Conservation (phyloP, 805 yeast genomes). For the Debaryomyces castellii region DNA sequence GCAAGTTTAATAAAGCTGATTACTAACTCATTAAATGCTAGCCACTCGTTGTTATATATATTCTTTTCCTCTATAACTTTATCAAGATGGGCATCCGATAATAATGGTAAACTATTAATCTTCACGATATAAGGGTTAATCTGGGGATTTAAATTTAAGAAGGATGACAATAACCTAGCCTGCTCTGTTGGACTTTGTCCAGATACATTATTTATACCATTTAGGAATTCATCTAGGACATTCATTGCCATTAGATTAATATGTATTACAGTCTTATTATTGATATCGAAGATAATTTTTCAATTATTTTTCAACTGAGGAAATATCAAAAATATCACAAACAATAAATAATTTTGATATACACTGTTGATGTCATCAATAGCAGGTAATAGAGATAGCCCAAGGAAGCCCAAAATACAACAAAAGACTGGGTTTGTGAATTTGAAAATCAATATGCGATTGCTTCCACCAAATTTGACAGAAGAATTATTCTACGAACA, state of each 20-base stretch:
- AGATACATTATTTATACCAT: slow-evolving; percentile 31
- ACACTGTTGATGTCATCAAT: slow-evolving; percentile 7
- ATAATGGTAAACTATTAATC: slow-evolving; percentile 19
- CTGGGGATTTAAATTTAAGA: slow-evolving; percentile 25
- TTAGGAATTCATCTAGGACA: slow-evolving; percentile 17
- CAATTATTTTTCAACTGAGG: not conserved
- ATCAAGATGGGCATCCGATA: slow-evolving; percentile 15
- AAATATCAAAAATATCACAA: not conserved
- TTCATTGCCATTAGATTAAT: slow-evolving; percentile 13
- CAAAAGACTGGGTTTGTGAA: slow-evolving; percentile 5
- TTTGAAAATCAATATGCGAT: slow-evolving; percentile 34
- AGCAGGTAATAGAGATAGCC: slow-evolving; percentile 14
- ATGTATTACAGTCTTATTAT: not conserved
- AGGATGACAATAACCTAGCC: slow-evolving; percentile 14
- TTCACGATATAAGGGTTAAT: slow-evolving; percentile 24
- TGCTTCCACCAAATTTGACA: slow-evolving; percentile 42
- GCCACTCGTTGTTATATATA: slow-evolving; percentile 38
- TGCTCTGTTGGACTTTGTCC: slow-evolving; percentile 19
- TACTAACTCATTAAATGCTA: slow-evolving; percentile 46
- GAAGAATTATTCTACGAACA: slow-evolving; percentile 25
- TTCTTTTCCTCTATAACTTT: slow-evolving; percentile 19
- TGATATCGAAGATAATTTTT: not conserved
- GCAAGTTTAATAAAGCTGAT: slow-evolving; percentile 47
- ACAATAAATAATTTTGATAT: not conserved
- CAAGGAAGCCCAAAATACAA: not conserved